Evolutionary conservation across 148 eudicot species (phyloP), one percentile per base, ranked within the genome.

Genomic region (Hydrangea macrophylla): DNA sequence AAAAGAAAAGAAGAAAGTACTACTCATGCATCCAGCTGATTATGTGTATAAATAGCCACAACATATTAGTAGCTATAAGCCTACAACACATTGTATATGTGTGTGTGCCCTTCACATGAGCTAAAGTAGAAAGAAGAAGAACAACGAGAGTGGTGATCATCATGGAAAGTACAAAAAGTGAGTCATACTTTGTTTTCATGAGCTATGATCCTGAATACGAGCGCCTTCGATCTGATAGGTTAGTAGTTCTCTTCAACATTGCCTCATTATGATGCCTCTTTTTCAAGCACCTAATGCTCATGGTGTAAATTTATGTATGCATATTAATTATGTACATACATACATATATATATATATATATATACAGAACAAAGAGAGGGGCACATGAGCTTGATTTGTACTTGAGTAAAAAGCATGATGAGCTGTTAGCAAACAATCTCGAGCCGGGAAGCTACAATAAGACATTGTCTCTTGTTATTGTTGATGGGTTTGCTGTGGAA

Each of bases 161-260:
- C 70, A 88, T 89, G 95, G 85, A 33, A 36, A 77, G 64, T 35
- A 63, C 68, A 22, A 59, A 70, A 58, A 76, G n/a, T 23, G 92
- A 87, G 74, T 55, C 85, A 17, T 76, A 88, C 73, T 88, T 88
- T 61, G 97, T 86, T 28, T 91, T 91, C 82, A 76, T 91, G 95
- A 85, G 83, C 65, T 91, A 83, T 48, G 97, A 91, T 86, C 88
- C 97, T 26, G 92, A 91, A 27, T 91, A 91, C 55, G 92, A 91
- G 62, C 92, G 90, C 31, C 97, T 88, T 58, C 84, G 85, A 79
- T 77, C 88, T 17, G 55, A 78, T 70, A 78, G 87, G 97, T 91
- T 15, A 27, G 25, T 64, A n/a, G n/a, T 44, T 55, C 13, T 55
- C 31, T 6, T 51, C 1, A 51, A 7, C 25, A 33, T 22, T 18